Evolutionary conservation across 73 alveolate genomes (phyloP).

Genomic region (Blepharisma japonicum): DNA sequence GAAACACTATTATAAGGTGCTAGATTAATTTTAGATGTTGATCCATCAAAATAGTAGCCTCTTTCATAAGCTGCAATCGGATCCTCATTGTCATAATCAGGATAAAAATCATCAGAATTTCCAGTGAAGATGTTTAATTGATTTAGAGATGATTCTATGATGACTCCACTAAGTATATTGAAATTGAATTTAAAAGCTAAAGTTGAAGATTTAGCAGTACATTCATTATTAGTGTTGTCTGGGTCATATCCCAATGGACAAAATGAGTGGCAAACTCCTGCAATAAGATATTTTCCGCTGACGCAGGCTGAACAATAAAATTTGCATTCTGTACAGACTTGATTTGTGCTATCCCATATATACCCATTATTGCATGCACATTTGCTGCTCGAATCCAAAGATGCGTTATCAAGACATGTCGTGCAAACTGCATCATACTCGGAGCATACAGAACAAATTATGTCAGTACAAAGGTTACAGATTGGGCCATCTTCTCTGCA

Average conservation of each 20-base stretch:
- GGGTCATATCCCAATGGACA: constrained; percentile 1
- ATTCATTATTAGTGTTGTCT: background rate
- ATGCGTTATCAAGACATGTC: no score
- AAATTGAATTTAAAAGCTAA: background rate
- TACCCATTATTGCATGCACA: background rate
- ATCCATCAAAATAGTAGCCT: constrained; percentile 7
- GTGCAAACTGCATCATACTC: background rate
- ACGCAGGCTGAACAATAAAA: background rate
- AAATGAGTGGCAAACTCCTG: background rate
- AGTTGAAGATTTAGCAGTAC: background rate
- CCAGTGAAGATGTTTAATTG: background rate
- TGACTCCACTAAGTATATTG: background rate
- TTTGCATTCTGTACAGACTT: background rate
- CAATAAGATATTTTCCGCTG: background rate
- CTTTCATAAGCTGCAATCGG: background rate
- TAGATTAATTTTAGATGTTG: background rate
- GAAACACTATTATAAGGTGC: background rate
- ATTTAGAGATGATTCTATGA: background rate
- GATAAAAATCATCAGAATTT: background rate
- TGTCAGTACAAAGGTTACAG: background rate
- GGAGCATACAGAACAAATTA: background rate
- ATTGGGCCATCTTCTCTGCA: background rate
- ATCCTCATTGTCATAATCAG: background rate
- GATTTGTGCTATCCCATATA: background rate
- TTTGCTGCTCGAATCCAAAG: background rate